phyloP scores from a whole-genome alignment of 169 alveolate genomes.

The Cryptosporidium ubiquitum region DNA sequence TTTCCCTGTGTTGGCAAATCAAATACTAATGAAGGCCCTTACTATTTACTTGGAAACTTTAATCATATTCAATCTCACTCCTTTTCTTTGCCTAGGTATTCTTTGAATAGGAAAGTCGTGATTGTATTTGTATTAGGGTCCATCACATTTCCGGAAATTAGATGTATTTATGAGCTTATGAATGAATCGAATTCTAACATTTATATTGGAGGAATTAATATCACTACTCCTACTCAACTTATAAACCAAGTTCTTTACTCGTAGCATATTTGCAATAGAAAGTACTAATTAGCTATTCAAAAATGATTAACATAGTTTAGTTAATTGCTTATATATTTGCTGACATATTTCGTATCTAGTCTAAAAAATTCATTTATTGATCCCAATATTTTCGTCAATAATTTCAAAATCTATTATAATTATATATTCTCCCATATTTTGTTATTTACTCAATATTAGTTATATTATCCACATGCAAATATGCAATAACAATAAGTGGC shows the following conservation, averaged over 20 bases:
- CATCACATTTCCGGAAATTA: slow-evolving; percentile 83
- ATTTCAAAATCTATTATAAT: neutral
- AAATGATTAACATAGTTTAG: neutral
- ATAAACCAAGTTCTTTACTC: slow-evolving; percentile 43
- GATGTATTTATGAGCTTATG: slow-evolving; percentile 79
- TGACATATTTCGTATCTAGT: neutral
- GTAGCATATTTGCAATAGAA: neutral
- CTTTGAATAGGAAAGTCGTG: slow-evolving; percentile 63
- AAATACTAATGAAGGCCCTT: neutral
- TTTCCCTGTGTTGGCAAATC: slow-evolving; percentile 50
- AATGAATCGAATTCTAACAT: slow-evolving; percentile 78
- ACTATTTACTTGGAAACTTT: slow-evolving; percentile 44
- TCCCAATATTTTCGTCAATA: neutral
- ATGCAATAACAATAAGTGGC: neutral
- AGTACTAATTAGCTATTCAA: neutral
- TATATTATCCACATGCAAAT: slow-evolving; percentile 1
- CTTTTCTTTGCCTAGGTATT: slow-evolving; percentile 21
- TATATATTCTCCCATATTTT: too few relatives aligned
- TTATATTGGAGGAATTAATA: slow-evolving; percentile 83
- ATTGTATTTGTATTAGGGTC: slow-evolving; percentile 85
- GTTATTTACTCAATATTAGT: too few relatives aligned
- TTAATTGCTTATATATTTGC: neutral
- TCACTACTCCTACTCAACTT: slow-evolving; percentile 67
- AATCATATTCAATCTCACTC: slow-evolving; percentile 57
- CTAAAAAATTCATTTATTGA: neutral